phyloP scores from a whole-genome alignment of 352 stramenopile genomes.

The Pythium brachiatum region DNA sequence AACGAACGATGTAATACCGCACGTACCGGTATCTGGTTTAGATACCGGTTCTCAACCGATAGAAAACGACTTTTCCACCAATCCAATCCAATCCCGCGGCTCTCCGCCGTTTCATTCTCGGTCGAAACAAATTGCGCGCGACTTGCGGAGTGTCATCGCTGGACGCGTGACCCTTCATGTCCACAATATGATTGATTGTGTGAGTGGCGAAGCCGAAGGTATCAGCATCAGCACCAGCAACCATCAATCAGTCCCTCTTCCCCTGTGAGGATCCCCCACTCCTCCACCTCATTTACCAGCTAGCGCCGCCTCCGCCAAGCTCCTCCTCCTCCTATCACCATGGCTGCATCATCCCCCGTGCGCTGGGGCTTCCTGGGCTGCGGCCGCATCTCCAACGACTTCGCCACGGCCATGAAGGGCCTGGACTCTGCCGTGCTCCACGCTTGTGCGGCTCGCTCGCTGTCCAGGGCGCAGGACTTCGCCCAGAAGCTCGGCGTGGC shows the following conservation, averaged over 20 bases:
- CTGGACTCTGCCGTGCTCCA: constrained; percentile 26
- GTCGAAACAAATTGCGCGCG: background rate
- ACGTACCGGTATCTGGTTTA: background rate
- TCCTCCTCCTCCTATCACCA: background rate
- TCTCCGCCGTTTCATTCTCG: too few species aligned
- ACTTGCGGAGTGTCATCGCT: background rate
- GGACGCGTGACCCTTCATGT: background rate
- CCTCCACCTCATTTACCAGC: constrained; percentile 1
- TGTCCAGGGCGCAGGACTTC: constrained; percentile 45
- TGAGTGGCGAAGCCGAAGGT: background rate
- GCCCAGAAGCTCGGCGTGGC: constrained; percentile 35
- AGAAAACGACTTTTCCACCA: background rate
- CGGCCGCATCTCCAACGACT: constrained; percentile 60
- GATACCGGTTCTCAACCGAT: background rate
- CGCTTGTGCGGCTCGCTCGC: constrained; percentile 48
- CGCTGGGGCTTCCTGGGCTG: constrained; percentile 70
- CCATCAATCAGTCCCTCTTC: background rate
- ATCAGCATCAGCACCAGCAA: too few species aligned
- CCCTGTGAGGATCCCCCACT: background rate
- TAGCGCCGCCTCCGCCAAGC: background rate
- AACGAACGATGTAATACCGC: too few species aligned
- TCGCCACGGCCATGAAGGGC: constrained; percentile 41
- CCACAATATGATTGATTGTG: too few species aligned
- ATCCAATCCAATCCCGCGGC: background rate
- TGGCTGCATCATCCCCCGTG: constrained; percentile 12